Percentiles rank a stretch among this genome's conserved stretches.
Evolutionary conservation across 140 eudicot species (phyloP).

Genomic region (Artemisia princeps): DNA sequence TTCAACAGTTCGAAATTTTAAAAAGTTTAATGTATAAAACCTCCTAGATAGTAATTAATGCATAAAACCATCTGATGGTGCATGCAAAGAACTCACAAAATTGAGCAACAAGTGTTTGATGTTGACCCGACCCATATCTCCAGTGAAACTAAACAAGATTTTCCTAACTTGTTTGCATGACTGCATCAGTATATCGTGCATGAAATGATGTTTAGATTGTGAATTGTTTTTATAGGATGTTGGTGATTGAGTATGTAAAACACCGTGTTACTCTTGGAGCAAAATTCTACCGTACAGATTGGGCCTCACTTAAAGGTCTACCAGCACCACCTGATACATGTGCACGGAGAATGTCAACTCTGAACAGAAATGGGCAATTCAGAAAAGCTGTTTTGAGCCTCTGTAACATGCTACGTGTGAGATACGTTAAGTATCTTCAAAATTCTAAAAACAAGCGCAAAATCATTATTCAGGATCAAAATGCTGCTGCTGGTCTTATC

Average conservation of each 20-base stretch:
- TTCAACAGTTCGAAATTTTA: too few relatives aligned
- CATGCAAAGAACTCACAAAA: too few relatives aligned
- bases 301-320: slow-evolving; percentile 54
- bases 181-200: background rate
- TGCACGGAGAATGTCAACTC: slow-evolving; percentile 66
- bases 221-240: slow-evolving; percentile 42
- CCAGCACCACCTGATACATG: slow-evolving; percentile 72
- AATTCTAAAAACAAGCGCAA: slow-evolving; percentile 22
- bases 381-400: slow-evolving; percentile 63
- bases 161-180: background rate
- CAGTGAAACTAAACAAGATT: background rate
- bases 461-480: too few relatives aligned
- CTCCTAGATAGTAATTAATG: too few relatives aligned
- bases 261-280: slow-evolving; percentile 74
- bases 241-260: slow-evolving; percentile 69
- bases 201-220: background rate
- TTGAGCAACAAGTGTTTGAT: too few relatives aligned
- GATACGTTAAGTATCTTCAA: slow-evolving; percentile 54
- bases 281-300: slow-evolving; percentile 56
- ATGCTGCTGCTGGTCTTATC: background rate
- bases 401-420: slow-evolving; percentile 58
- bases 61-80: too few relatives aligned
- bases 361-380: slow-evolving; percentile 42
- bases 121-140: too few relatives aligned
- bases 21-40: too few relatives aligned